These are phyloP conservation scores for Cetraspora pellucida DNA, from an alignment of 192 early-diverging fungal genomes.

Conservation along the genomic window DNA sequence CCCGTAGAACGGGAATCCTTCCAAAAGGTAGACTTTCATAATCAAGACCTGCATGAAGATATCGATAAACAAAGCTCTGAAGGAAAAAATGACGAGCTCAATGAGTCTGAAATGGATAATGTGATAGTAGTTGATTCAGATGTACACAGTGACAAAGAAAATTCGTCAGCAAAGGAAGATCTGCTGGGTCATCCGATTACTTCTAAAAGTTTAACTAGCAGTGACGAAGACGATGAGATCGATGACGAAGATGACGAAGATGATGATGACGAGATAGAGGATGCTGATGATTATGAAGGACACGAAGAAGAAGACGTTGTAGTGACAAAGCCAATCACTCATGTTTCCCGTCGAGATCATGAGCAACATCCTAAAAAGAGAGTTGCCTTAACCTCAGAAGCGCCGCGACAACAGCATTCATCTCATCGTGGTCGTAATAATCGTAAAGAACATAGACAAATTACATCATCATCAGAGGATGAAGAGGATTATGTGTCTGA, in stretches of 20 bases:
- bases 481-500: conserved; percentile 30
- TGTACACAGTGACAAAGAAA: conserved; percentile 12
- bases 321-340: conserved; percentile 31
- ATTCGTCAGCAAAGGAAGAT: conserved; percentile 10
- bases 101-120: conserved; percentile 16
- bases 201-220: conserved; percentile 14
- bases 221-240: conserved; percentile 41
- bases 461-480: conserved; percentile 28
- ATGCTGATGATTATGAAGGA: conserved; percentile 19
- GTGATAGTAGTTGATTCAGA: not conserved
- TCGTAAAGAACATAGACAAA: conserved; percentile 5
- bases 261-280: conserved; percentile 36
- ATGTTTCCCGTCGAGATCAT: conserved; percentile 10
- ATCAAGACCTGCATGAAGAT: not conserved
- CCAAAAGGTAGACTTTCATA: conserved; percentile 1
- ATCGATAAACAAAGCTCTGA: not conserved
- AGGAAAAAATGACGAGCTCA: not conserved
- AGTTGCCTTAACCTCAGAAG: conserved; percentile 32
- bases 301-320: conserved; percentile 29
- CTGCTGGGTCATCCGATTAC: not conserved
- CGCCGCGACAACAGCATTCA: conserved; percentile 22
- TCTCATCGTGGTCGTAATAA: conserved; percentile 19
- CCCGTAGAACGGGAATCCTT: conserved; percentile 16
- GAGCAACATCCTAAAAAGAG: conserved; percentile 28
- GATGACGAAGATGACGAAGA: conserved; percentile 42